Base-by-base conservation (phyloP, 495 filamentous ascomycete species). In the Penicillium crystallinum region DNA sequence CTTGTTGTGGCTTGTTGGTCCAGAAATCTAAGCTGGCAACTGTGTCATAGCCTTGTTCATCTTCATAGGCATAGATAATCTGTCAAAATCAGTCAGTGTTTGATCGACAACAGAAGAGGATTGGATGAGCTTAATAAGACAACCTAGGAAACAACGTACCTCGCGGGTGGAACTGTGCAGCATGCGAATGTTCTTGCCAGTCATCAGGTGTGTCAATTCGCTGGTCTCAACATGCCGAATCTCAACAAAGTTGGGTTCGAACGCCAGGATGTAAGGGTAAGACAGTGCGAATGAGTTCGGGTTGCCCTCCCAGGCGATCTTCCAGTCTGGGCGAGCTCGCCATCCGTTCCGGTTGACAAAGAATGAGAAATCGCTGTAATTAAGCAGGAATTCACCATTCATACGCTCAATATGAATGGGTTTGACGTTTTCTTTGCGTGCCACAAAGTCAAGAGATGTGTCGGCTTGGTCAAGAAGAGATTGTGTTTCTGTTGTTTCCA, bases 301-400 rank as follows among this genome's bases (percentile, higher is more conserved):
- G 37, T 80, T 87, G 45, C 95, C 95, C 72, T 99, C 95, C 95
- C 95, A 99, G 25, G 88, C 87, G 59, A 99, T 95, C 54, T 83
- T 85, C 95, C 95, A 99, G 63, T 99, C 95, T 15, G 91, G 88
- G 54, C 91, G 79, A 30, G 92, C 91, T 46, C 95, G 82, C 95
- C 95, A 99, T 22, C 95, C 95, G 66, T 99, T 96, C 46, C 93
- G 82, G 70, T 99, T 97, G 61, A 99, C 93, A 62, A 96, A 99
- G 79, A 99, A 97, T 17, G 89, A 95, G 67, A 96, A 97, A 60
- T 99, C 95, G 18, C 88, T 90, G 70, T 99, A 99, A 68, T 96
- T 97, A 47, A 99, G 81, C 36, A 99, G 78, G 79, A 99, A 99
- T 66, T 97, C 95, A 56, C 90, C 90, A 56, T 92, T 90, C 61